A percentile compares a stretch with the other conserved stretches of the same genome.
phyloP scores from a whole-genome alignment of 805 yeast species.

The Torulaspora indica region DNA sequence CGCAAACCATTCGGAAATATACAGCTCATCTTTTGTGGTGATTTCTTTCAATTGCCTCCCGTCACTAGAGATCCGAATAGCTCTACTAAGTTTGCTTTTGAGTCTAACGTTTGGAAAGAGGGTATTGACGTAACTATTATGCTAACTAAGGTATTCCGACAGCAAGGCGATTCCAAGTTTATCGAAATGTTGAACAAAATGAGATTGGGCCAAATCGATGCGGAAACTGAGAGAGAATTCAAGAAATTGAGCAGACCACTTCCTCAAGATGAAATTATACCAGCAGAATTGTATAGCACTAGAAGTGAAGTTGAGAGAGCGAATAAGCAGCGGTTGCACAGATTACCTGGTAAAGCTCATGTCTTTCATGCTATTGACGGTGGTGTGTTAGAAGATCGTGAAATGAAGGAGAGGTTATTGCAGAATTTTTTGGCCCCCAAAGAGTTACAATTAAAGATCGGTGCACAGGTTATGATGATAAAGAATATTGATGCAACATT shows the following conservation, averaged over 20 bases:
- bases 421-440: constrained; percentile 61
- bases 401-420: constrained; percentile 43
- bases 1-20: constrained; percentile 72
- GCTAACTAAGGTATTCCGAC: constrained; percentile 65
- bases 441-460: constrained; percentile 52
- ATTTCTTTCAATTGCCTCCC: constrained; percentile 79
- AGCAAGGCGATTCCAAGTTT: constrained; percentile 65
- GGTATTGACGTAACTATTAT: constrained; percentile 55
- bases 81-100: constrained; percentile 55
- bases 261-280: constrained; percentile 55
- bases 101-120: constrained; percentile 56
- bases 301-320: constrained; percentile 67
- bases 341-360: constrained; percentile 43
- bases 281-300: constrained; percentile 72
- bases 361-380: constrained; percentile 51
- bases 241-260: constrained; percentile 49
- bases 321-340: constrained; percentile 46
- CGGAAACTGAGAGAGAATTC: constrained; percentile 47
- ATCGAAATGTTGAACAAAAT: constrained; percentile 72
- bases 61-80: constrained; percentile 31
- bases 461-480: constrained; percentile 80
- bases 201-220: constrained; percentile 56
- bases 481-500: constrained; percentile 67
- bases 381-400: constrained; percentile 44
- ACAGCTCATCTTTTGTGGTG: constrained; percentile 73